Evolutionary conservation across 176 grass and related monocot species (phyloP).

Genomic region (Triticum timopheevii): DNA sequence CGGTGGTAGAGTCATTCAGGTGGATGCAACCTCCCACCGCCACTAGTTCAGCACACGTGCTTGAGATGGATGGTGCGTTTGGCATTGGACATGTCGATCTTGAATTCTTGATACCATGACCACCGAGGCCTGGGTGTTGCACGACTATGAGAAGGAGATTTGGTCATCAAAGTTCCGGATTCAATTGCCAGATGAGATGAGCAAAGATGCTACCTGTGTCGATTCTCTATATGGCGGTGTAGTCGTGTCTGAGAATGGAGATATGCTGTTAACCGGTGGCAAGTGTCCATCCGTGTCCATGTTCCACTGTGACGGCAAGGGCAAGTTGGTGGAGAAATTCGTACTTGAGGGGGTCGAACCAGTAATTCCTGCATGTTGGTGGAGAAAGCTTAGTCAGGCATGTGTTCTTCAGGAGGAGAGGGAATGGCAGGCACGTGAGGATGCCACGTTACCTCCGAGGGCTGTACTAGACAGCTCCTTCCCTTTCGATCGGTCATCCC

Average conservation of each 20-base stretch:
- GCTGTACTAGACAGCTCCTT: not conserved
- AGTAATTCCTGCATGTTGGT: not conserved
- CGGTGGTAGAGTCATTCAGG: not conserved
- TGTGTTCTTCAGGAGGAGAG: not conserved
- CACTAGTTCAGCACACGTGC: rapidly evolving
- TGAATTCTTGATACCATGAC: too few species aligned
- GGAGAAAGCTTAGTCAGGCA: conserved; percentile 19
- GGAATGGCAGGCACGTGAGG: not conserved
- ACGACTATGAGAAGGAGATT: not conserved
- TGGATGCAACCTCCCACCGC: not conserved
- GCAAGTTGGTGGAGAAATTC: conserved; percentile 4
- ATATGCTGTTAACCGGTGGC: not conserved
- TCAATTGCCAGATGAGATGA: not conserved
- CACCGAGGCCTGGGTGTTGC: not conserved
- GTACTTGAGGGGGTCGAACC: too few species aligned
- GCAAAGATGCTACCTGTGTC: too few species aligned
- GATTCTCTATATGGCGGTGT: too few species aligned
- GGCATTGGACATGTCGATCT: not conserved
- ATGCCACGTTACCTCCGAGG: not conserved
- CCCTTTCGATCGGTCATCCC: not conserved
- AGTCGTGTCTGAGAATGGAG: not conserved
- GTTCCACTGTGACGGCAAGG: conserved; percentile 9
- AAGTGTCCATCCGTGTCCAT: not conserved
- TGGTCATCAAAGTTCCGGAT: not conserved
- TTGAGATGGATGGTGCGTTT: not conserved